Evolutionary conservation across 176 grass and related monocot genomes (phyloP).

Genomic region (Musa beccarii): DNA sequence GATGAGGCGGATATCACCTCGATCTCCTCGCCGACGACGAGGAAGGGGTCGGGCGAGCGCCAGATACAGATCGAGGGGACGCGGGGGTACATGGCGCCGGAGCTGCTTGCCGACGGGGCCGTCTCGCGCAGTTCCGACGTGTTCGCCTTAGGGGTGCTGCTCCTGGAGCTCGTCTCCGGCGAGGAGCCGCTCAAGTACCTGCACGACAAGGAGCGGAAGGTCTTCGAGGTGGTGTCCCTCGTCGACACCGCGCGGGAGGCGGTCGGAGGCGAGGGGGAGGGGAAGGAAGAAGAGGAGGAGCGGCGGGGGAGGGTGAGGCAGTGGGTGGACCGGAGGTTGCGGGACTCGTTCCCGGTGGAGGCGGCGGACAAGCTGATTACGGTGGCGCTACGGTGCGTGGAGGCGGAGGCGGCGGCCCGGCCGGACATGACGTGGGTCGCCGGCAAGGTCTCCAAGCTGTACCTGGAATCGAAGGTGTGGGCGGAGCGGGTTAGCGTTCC

Average conservation of each 20-base stretch:
- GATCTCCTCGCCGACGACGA: neutral
- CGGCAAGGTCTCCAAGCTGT: constrained; percentile 65
- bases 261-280: constrained; percentile 13
- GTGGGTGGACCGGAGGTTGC: constrained; percentile 7
- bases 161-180: constrained; percentile 76
- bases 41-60: constrained; percentile 18
- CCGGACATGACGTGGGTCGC: constrained; percentile 11
- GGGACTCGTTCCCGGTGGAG: neutral
- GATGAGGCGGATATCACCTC: neutral
- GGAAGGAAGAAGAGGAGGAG: constrained; percentile 49
- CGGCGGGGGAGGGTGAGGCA: constrained; percentile 47
- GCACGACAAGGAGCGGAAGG: constrained; percentile 16
- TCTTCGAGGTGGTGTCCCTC: constrained; percentile 51
- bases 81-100: constrained; percentile 62
- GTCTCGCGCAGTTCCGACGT: constrained; percentile 50
- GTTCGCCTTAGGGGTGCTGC: constrained; percentile 59
- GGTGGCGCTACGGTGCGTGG: constrained; percentile 60
- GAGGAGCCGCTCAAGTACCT: constrained; percentile 57
- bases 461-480: constrained; percentile 51
- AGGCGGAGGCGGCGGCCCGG: too few relatives aligned
- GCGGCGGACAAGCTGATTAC: constrained; percentile 36
- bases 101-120: constrained; percentile 29
- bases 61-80: constrained; percentile 58
- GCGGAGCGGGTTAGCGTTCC: constrained; percentile 34
- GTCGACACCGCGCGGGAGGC: constrained; percentile 35